Conservation (phyloP, 768 basidiomycete genomes). For the Hortiboletus flavorubellus region DNA sequence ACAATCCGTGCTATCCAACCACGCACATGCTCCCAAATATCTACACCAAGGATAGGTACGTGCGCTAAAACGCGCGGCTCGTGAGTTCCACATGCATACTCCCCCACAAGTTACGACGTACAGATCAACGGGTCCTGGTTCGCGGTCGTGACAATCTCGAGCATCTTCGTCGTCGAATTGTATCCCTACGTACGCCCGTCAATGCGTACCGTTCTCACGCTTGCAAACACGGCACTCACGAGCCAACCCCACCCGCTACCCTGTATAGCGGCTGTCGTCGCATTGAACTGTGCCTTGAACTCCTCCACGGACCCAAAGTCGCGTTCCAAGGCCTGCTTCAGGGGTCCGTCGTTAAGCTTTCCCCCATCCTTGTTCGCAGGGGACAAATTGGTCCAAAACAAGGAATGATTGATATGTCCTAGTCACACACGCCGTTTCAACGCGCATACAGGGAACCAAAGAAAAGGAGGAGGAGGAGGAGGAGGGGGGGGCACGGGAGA, state of each 20-base stretch:
- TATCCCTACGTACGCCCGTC: slow-evolving; percentile 51
- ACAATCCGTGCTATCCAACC: slow-evolving; percentile 7
- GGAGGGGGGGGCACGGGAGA: too few relatives aligned
- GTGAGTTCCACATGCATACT: slow-evolving; percentile 6
- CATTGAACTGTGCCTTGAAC: slow-evolving; percentile 84
- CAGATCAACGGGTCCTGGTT: slow-evolving; percentile 93
- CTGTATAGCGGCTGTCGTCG: slow-evolving; percentile 87
- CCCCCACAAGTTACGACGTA: slow-evolving; percentile 26
- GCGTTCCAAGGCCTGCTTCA: slow-evolving; percentile 71
- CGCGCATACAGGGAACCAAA: neutral
- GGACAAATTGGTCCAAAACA: slow-evolving; percentile 98
- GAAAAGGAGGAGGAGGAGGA: neutral
- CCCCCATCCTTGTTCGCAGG: slow-evolving; percentile 65
- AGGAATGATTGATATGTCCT: slow-evolving; percentile 91
- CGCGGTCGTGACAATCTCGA: slow-evolving; percentile 89
- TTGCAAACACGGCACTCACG: slow-evolving; percentile 37
- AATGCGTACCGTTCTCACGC: neutral
- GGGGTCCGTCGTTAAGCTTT: slow-evolving; percentile 56
- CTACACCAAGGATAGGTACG: slow-evolving; percentile 89
- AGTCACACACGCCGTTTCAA: neutral
- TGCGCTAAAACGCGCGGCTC: slow-evolving; percentile 48
- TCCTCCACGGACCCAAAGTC: slow-evolving; percentile 87
- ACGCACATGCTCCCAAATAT: slow-evolving; percentile 94
- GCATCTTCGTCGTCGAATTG: slow-evolving; percentile 59
- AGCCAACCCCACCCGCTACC: slow-evolving; percentile 99